Percentiles rank a stretch among this genome's conserved stretches.
phyloP scores from a whole-genome alignment of 176 grass and related monocot species.

The Urochloa ruziziensis region DNA sequence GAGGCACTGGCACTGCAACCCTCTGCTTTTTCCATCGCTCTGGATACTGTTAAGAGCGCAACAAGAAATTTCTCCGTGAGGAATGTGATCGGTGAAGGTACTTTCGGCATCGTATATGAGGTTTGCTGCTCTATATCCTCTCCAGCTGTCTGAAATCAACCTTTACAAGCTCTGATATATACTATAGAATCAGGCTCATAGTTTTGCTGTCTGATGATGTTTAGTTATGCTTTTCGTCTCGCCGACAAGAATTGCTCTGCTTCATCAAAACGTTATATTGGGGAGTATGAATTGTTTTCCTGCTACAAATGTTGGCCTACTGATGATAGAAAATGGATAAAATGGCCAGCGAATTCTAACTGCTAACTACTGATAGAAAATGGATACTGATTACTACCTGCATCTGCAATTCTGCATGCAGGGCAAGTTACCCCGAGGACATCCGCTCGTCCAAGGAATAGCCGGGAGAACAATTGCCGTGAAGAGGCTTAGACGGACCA shows the following conservation, averaged over 20 bases:
- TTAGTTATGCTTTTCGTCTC: too few species aligned
- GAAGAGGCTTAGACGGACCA: background rate
- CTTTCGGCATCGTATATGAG: slow-evolving; percentile 8
- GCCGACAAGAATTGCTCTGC: too few species aligned
- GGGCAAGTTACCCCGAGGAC: background rate
- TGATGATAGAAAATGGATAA: too few species aligned
- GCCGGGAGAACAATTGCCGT: background rate
- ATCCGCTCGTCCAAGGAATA: background rate
- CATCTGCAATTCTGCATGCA: background rate
- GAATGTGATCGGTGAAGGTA: background rate
- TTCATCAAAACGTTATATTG: too few species aligned
- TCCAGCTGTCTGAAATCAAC: background rate
- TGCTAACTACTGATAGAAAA: too few species aligned
- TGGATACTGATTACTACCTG: too few species aligned
- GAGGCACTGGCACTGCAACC: background rate
- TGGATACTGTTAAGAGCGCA: background rate
- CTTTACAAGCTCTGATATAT: too few species aligned
- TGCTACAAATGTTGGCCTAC: too few species aligned
- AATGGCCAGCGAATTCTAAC: too few species aligned
- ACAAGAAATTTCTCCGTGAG: background rate
- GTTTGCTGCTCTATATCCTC: background rate
- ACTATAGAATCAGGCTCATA: too few species aligned
- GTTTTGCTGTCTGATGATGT: too few species aligned
- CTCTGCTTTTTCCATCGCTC: background rate
- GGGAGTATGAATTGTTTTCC: too few species aligned